Percentiles rank a stretch among this genome's conserved stretches.
These are phyloP conservation scores for Alternaria conjuncta DNA, from an alignment of 2,329 filamentous ascomycete genomes.

Conservation along the genomic window DNA sequence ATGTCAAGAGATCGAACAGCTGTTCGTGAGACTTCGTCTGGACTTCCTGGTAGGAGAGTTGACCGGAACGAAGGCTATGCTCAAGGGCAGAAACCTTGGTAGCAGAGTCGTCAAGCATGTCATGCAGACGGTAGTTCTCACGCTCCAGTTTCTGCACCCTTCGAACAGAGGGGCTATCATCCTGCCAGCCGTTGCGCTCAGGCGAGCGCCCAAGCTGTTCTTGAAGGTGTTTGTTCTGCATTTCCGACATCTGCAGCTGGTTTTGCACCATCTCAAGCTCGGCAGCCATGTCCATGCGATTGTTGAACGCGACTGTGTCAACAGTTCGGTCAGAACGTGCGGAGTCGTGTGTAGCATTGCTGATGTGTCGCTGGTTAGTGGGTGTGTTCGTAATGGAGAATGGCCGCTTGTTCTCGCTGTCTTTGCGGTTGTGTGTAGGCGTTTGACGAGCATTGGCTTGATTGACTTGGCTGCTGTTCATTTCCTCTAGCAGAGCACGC, in stretches of 20 bases:
- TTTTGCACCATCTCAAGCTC: slow-evolving; percentile 94
- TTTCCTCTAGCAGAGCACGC: slow-evolving; percentile 83
- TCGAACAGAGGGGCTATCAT: slow-evolving; percentile 78
- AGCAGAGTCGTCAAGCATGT: slow-evolving; percentile 91
- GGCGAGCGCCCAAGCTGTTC: slow-evolving; percentile 80
- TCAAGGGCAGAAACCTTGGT: slow-evolving; percentile 92
- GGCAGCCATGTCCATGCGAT: slow-evolving; percentile 86
- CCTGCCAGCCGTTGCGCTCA: slow-evolving; percentile 65
- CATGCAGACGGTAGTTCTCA: slow-evolving; percentile 88
- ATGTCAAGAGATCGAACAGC: slow-evolving; percentile 88
- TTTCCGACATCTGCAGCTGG: slow-evolving; percentile 89
- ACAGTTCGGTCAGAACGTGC: slow-evolving; percentile 83
- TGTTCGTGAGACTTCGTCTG: slow-evolving; percentile 95
- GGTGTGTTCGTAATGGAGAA: slow-evolving; percentile 81
- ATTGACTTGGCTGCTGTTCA: slow-evolving; percentile 81
- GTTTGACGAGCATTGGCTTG: slow-evolving; percentile 61
- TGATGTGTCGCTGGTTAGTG: slow-evolving; percentile 69
- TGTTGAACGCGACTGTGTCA: slow-evolving; percentile 84
- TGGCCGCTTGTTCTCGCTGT: slow-evolving; percentile 65
- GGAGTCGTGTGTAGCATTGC: slow-evolving; percentile 75
- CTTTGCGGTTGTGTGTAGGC: slow-evolving; percentile 71
- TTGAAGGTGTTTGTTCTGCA: slow-evolving; percentile 93
- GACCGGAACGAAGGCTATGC: slow-evolving; percentile 82
- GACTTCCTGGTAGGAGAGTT: slow-evolving; percentile 87
- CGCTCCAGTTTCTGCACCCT: slow-evolving; percentile 91